Evolutionary conservation across 164 flowering plant genomes (phyloP), one percentile per base, ranked within the genome.

Genomic region (Vitis rotundifolia): DNA sequence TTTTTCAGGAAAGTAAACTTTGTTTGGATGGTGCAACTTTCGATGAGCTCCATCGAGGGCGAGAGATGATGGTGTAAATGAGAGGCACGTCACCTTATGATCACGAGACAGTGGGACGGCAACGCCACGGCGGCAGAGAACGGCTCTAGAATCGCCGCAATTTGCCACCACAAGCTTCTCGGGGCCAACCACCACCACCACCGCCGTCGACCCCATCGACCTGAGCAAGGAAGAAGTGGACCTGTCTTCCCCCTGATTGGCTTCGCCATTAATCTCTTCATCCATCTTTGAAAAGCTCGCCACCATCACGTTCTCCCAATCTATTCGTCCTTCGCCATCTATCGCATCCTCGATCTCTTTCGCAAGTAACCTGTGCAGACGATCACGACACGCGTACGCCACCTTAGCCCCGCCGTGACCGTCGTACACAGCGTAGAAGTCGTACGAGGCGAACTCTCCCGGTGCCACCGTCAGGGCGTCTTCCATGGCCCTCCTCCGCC

Each of bases 401-500:
- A 77, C 79, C 54, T 1, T 28, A 4, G 50, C 7, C 3, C 82
- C 80, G 1, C 82, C 85, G 59, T 82, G 81, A 0, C 83, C 83
- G 57, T 82, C 83, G 49, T 73, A 77, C 18, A 79, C 79, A 1
- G 68, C 81, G 59, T 70, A 82, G 55, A 82, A 75, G 5, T 75
- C 68, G 50, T 71, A 71, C 48, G 72, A 8, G 1, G 11, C 49
- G 19, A 49, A 54, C 16, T 58, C 64, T 26, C 57, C 74, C 56
- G 68, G 71, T 18, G 53, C 78, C 37, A 68, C 75, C 44, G 63
- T 75, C 65, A 78, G 63, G 2, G 79, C 72, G 53, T 83, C 86
- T 53, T 83, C 82, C 86, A 80, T 80, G 61, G 13, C 62, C 22
- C 86, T 78, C 64, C 77, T 62, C 68, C 86, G 67, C 29, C 83